Evolutionary conservation across 2,329 filamentous ascomycete genomes (phyloP).

Genomic region (Exophiala sideris): DNA sequence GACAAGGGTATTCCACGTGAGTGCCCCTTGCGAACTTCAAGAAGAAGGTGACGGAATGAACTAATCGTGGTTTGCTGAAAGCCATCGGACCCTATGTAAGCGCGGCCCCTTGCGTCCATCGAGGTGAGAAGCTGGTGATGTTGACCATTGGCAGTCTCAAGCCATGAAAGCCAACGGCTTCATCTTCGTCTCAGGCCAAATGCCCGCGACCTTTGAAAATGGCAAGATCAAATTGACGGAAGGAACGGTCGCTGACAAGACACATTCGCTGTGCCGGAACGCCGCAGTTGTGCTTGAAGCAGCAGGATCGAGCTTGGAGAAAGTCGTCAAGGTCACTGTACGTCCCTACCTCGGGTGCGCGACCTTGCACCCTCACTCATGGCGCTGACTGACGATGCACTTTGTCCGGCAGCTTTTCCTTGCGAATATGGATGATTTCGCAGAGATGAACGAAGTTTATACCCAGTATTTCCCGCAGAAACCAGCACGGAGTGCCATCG

Average conservation of each 20-base stretch:
- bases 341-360: not conserved
- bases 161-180: conserved; percentile 65
- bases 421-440: conserved; percentile 63
- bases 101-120: too few relatives aligned
- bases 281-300: conserved; percentile 58
- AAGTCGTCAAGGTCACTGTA: conserved; percentile 60
- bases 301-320: conserved; percentile 56
- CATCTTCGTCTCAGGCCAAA: conserved; percentile 63
- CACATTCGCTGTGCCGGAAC: conserved; percentile 39
- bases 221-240: conserved; percentile 12
- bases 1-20: conserved; percentile 6
- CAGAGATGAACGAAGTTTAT: conserved; percentile 79
- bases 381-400: not conserved
- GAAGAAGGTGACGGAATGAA: not conserved
- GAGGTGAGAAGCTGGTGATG: too few relatives aligned
- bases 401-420: conserved; percentile 52
- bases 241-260: conserved; percentile 7
- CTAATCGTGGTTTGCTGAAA: not conserved
- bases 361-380: not conserved
- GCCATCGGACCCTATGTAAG: too few relatives aligned
- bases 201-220: conserved; percentile 8
- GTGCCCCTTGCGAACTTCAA: not conserved
- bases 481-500: conserved; percentile 10
- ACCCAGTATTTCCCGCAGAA: conserved; percentile 6
- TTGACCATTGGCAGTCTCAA: conserved; percentile 37